Conservation (phyloP, 106 monocot species). For the Platanthera guangdongensis region DNA sequence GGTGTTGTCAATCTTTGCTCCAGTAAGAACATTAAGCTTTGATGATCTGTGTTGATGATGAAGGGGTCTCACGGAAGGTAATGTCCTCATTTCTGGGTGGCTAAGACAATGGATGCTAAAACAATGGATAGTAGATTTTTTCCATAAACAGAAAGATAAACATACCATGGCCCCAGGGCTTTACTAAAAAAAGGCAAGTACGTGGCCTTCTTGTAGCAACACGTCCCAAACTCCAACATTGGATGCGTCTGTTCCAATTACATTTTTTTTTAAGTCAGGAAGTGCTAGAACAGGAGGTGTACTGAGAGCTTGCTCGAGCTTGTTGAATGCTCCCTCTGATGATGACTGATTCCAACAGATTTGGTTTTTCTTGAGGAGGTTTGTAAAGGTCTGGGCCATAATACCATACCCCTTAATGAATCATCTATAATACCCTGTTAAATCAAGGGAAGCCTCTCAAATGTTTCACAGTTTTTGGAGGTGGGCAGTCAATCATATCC, state of each 20-base stretch:
- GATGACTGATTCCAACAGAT: background rate
- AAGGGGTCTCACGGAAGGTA: background rate
- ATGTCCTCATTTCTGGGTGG: background rate
- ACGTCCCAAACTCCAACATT: background rate
- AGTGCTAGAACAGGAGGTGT: background rate
- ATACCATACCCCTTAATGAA: background rate
- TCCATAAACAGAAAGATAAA: too few species aligned
- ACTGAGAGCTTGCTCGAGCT: background rate
- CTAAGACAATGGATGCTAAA: background rate
- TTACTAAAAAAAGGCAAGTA: too few species aligned
- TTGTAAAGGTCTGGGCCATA: background rate
- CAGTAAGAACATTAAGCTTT: background rate
- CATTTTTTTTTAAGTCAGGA: background rate
- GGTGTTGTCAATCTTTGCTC: background rate
- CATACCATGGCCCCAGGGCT: background rate
- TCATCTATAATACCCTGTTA: background rate
- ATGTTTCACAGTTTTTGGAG: background rate
- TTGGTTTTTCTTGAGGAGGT: background rate
- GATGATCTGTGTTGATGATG: background rate
- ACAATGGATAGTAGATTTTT: too few species aligned
- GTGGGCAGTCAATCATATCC: conserved; percentile 9
- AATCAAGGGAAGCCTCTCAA: conserved; percentile 1
- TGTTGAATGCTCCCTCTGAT: background rate
- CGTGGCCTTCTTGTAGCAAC: background rate
- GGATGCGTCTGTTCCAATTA: background rate